Percentiles rank a stretch among this genome's conserved stretches.
Evolutionary conservation across 768 basidiomycete genomes (phyloP).

Genomic region (Rhodotorula toruloides): DNA sequence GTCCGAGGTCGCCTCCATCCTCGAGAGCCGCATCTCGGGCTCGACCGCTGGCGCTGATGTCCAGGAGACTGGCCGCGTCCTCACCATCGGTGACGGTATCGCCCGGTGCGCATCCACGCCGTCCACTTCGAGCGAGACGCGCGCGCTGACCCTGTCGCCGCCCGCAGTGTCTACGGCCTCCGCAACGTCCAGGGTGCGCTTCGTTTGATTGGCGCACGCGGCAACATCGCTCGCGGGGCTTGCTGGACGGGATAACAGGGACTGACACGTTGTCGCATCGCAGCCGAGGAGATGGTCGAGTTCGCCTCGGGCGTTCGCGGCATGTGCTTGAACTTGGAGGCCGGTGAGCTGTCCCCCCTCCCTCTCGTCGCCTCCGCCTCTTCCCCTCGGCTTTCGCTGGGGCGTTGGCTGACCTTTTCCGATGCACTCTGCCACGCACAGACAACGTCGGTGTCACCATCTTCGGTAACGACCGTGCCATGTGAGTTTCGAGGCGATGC

Average conservation of each 20-base stretch:
- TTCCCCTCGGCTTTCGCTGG: background rate
- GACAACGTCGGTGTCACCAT: slow-evolving; percentile 99
- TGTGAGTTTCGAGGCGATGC: slow-evolving; percentile 9
- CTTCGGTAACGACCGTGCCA: slow-evolving; percentile 58
- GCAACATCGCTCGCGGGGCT: background rate
- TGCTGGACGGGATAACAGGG: too few species aligned
- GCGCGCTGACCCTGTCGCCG: background rate
- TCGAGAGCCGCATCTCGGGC: slow-evolving; percentile 96
- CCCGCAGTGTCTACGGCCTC: slow-evolving; percentile 87
- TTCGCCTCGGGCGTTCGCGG: slow-evolving; percentile 99
- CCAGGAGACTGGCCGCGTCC: slow-evolving; percentile 97
- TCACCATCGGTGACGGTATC: slow-evolving; percentile 83
- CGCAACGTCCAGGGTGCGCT: slow-evolving; percentile 87
- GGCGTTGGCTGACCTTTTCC: background rate
- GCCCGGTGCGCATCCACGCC: slow-evolving; percentile 48
- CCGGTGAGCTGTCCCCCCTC: slow-evolving; percentile 53
- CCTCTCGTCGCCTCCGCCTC: background rate
- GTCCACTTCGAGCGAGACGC: background rate
- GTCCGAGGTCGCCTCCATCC: slow-evolving; percentile 97
- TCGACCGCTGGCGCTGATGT: slow-evolving; percentile 84
- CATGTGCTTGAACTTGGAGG: slow-evolving; percentile 99
- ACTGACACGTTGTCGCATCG: background rate
- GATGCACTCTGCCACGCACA: background rate
- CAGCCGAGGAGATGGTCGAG: slow-evolving; percentile 99
- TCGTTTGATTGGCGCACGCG: background rate